A percentile compares a stretch with the other conserved stretches of the same genome.
These are phyloP conservation scores for Ustilago lituana DNA, from an alignment of 1,284 basidiomycete species.

Conservation along the genomic window DNA sequence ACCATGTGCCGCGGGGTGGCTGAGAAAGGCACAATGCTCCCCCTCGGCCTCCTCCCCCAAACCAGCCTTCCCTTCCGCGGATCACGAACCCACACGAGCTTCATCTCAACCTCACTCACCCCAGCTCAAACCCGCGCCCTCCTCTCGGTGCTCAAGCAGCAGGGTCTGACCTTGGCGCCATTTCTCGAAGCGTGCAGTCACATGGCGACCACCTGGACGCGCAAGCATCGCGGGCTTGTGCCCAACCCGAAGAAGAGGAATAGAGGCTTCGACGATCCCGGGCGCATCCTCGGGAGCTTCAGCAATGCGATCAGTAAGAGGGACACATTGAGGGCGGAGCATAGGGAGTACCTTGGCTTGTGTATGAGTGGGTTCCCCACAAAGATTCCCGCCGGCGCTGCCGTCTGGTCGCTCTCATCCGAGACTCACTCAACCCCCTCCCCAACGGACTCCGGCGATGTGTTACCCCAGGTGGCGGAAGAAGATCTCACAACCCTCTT, in stretches of 20 bases:
- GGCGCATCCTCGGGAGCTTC: conserved; percentile 28
- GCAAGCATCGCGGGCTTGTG: conserved; percentile 13
- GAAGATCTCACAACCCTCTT: conserved; percentile 8
- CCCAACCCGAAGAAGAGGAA: not conserved
- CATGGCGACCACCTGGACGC: conserved; percentile 34
- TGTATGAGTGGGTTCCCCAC: conserved; percentile 38
- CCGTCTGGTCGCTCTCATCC: conserved; percentile 1
- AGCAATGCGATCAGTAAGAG: conserved; percentile 36
- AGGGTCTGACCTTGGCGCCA: conserved; percentile 29
- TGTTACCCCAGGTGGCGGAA: not conserved
- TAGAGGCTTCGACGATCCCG: conserved; percentile 5
- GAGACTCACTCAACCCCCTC: not conserved
- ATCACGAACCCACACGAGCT: conserved; percentile 7
- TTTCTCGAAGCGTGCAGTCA: conserved; percentile 29
- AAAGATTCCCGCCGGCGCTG: conserved; percentile 15
- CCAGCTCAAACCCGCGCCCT: conserved; percentile 4
- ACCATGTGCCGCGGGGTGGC: conserved; percentile 17
- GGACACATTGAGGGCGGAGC: conserved; percentile 14
- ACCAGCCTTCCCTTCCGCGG: conserved; percentile 12
- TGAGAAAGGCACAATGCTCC: conserved; percentile 35
- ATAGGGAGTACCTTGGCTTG: conserved; percentile 22
- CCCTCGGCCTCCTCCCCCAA: conserved; percentile 36
- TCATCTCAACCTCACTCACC: conserved; percentile 1
- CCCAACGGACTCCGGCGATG: conserved; percentile 4
- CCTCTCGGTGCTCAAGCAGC: conserved; percentile 8